phyloP scores from a whole-genome alignment of 2,329 filamentous ascomycete species.

The Microsporum canis region DNA sequence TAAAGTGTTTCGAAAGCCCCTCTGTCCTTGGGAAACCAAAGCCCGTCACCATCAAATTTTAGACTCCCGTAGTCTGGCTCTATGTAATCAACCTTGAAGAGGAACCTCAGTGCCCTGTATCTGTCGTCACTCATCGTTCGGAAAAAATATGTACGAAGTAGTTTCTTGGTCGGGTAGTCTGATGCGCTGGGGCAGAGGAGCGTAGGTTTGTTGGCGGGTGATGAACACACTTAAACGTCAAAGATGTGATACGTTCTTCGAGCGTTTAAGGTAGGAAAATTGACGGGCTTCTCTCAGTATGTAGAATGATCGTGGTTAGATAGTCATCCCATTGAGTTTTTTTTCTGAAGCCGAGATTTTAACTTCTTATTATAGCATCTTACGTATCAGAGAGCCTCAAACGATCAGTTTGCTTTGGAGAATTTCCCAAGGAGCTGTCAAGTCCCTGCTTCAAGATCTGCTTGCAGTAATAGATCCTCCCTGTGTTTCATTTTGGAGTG shows the following conservation, averaged over 20 bases:
- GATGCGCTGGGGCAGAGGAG: neutral
- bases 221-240: no score
- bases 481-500: neutral
- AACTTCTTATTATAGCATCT: neutral
- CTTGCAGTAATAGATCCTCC: slow-evolving; percentile 1
- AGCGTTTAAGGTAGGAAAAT: neutral
- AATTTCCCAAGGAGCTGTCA: neutral
- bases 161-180: neutral
- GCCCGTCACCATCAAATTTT: slow-evolving; percentile 2
- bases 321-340: neutral
- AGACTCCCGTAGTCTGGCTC: slow-evolving; percentile 6
- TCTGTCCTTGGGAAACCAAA: neutral
- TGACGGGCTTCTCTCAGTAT: neutral
- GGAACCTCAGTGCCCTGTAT: slow-evolving; percentile 9
- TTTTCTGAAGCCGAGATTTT: neutral
- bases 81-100: slow-evolving; percentile 15
- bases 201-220: neutral
- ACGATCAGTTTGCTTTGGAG: neutral
- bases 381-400: neutral
- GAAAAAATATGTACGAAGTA: neutral
- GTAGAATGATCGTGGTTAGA: neutral
- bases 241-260: no score
- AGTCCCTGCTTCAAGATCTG: neutral
- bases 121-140: neutral
- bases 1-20: neutral